Conservation (phyloP, 2,329 filamentous ascomycete genomes). For the Atkinsonella hypoxylon region DNA sequence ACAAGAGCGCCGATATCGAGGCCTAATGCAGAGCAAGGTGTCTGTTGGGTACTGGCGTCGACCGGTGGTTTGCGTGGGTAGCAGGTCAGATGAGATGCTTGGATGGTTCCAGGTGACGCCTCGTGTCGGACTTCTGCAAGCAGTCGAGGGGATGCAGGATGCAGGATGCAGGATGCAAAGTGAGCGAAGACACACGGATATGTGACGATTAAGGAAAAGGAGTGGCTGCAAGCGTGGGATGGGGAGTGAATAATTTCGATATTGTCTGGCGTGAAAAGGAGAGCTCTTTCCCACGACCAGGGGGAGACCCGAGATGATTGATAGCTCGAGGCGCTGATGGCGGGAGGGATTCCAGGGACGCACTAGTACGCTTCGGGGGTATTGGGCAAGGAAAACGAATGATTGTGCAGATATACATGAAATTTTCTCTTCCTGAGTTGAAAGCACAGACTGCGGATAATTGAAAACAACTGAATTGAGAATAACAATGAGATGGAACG, state of each 20-base stretch:
- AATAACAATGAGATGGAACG: neutral
- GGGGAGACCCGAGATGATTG: conserved; percentile 6
- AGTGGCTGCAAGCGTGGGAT: conserved; percentile 26
- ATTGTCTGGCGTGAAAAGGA: conserved; percentile 21
- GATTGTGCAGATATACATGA: neutral
- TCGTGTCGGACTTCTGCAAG: conserved; percentile 5
- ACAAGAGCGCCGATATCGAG: conserved; percentile 6
- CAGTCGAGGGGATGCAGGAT: conserved; percentile 3
- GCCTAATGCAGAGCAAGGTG: conserved; percentile 4
- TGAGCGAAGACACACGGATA: neutral
- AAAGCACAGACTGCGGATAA: neutral
- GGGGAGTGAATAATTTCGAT: conserved; percentile 20
- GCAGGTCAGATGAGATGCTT: neutral
- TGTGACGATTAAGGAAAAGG: conserved; percentile 19
- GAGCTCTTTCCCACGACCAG: conserved; percentile 10
- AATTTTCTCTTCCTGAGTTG: neutral
- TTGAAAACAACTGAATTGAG: neutral
- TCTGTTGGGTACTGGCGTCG: neutral
- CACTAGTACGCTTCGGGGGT: conserved; percentile 13
- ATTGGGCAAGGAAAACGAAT: conserved; percentile 1
- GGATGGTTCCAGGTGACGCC: neutral
- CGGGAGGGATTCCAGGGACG: conserved; percentile 19
- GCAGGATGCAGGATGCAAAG: conserved; percentile 9
- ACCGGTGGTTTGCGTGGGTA: neutral
- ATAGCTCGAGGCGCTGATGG: conserved; percentile 22